Evolutionary conservation across 2,329 filamentous ascomycete genomes (phyloP), one percentile per base, ranked within the genome.

Genomic region (Venturia nashicola): DNA sequence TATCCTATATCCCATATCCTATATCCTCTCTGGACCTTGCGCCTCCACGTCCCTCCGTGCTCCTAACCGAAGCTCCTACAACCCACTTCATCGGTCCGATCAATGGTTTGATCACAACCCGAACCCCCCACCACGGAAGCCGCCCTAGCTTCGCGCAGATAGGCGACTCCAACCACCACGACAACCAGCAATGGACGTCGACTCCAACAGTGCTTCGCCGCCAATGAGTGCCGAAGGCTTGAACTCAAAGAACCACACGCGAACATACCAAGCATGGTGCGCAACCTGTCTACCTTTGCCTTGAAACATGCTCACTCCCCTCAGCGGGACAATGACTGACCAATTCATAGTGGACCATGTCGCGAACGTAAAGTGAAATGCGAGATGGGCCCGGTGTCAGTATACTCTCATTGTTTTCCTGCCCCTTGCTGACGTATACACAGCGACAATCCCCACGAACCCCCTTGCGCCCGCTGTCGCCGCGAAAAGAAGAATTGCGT

Each of bases 401-500:
- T 64, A 44, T 27, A 62, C 34, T 8, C 11, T 20, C 3, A 23
- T 43, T 14, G 20, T 39, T 14, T 36, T 23, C 8, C 23, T 9
- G 3, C 9, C 14, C n/a, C 44, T 46, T n/a, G 48, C 62, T 43
- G 39, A 39, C 12, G 14, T 46, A 27, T 9, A 23, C 20, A 23
- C 61, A 64, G 62, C 72, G 94, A 97, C 77, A 93, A 94, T 70
- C 94, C 94, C 32, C 86, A 92, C 75, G 91, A 96, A 70, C 93
- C 93, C 64, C 94, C 94, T 2, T 99, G 94, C 75, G 89, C 93
- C 65, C 86, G 94, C 72, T 99, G 94, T 74, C 88, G 91, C 62
- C 87, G 94, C 69, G 94, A 99, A 79, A 91, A 88, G 78, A 97
- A 97, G 75, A 88, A 96, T 71, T 99, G 94, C 79, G 96, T 88